Conservation (phyloP, 441 rosid genomes). For the Aquilaria agallochum region DNA sequence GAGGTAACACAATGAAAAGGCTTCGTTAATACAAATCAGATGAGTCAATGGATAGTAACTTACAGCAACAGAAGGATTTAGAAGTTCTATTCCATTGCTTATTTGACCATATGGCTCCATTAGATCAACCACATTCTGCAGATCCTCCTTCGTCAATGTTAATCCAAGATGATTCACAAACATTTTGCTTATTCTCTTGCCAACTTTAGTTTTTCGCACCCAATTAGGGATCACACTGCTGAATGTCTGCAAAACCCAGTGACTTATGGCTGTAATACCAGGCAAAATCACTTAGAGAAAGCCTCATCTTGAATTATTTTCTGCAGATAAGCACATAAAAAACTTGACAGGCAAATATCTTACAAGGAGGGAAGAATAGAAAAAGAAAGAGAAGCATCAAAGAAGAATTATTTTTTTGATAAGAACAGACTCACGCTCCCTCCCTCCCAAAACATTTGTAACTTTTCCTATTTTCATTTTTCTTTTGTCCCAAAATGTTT, state of each 20-base stretch:
- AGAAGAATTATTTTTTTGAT: no score
- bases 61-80: slow-evolving; percentile 80
- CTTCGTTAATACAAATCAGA: no score
- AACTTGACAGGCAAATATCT: no score
- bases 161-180: slow-evolving; percentile 96
- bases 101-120: slow-evolving; percentile 99
- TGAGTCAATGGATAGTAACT: slow-evolving; percentile 19
- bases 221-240: slow-evolving; percentile 60
- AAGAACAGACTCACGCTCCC: no score
- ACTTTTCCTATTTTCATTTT: no score
- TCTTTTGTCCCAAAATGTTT: no score
- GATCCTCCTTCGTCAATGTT: slow-evolving; percentile 72
- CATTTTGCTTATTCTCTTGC: slow-evolving; percentile 59
- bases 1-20: no score
- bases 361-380: no score
- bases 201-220: slow-evolving; percentile 59
- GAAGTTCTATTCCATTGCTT: slow-evolving; percentile 85
- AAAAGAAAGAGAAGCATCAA: no score
- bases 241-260: slow-evolving; percentile 51
- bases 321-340: no score
- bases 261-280: slow-evolving; percentile 6
- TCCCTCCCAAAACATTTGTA: no score
- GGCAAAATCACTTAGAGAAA: not conserved
- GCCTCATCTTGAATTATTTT: no score
- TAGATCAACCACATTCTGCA: slow-evolving; percentile 85